phyloP scores from a whole-genome alignment of 1,284 basidiomycete genomes.

The Rhodotorula sp. region DNA sequence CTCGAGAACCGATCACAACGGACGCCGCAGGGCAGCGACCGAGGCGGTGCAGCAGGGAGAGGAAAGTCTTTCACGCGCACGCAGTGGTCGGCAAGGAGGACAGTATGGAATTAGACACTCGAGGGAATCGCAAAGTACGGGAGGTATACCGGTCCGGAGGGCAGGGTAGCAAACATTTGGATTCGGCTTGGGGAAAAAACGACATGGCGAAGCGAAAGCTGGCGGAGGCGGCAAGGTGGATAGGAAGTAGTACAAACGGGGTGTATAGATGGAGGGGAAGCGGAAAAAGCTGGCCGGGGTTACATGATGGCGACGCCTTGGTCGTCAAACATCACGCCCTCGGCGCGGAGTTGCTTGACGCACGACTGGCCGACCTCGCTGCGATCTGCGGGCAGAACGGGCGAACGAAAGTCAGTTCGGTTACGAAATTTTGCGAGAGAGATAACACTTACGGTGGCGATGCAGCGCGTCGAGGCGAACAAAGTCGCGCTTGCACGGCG shows the following conservation, averaged over 20 bases:
- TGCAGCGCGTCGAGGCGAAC: conserved; percentile 41
- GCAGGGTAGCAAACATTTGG: background rate
- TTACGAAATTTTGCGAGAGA: no score
- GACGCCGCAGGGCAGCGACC: background rate
- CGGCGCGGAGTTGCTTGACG: conserved; percentile 32
- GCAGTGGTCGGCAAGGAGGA: background rate
- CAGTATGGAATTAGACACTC: background rate
- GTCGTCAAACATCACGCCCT: conserved; percentile 31
- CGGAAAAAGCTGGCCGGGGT: background rate
- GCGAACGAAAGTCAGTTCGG: no score
- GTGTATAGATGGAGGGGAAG: background rate
- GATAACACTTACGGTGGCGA: conserved; percentile 33
- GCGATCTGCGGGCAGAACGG: conserved; percentile 23
- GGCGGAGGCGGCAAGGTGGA: background rate
- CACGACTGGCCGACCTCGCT: conserved; percentile 40
- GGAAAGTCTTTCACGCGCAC: background rate
- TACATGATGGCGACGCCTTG: conserved; percentile 16
- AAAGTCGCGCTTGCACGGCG: conserved; percentile 41
- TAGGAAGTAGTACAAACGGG: background rate
- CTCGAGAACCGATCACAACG: background rate
- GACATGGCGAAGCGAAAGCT: background rate
- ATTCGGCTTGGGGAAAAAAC: no score
- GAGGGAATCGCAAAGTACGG: background rate
- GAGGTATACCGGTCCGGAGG: background rate
- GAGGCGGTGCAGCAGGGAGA: background rate